These are phyloP conservation scores for Yamadazyma aaseri DNA, from an alignment of 1,139 yeast genomes.

Conservation along the genomic window DNA sequence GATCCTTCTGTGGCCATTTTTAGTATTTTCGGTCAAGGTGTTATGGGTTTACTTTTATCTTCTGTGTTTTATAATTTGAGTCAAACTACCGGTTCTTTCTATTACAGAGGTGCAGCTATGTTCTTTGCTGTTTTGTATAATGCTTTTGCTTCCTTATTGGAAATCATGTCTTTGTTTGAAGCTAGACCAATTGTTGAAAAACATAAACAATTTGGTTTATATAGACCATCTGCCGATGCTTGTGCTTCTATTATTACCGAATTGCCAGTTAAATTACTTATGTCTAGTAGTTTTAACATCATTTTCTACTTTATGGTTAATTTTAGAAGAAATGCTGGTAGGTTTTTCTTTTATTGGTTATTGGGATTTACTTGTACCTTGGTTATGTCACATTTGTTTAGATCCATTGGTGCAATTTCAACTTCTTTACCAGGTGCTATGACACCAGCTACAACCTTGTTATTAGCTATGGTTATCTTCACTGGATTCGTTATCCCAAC, in stretches of 20 bases:
- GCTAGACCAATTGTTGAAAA: constrained; percentile 81
- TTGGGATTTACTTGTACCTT: constrained; percentile 43
- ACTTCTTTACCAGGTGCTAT: constrained; percentile 59
- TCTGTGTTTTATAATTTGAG: constrained; percentile 71
- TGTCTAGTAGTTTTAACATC: constrained; percentile 45
- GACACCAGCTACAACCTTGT: constrained; percentile 57
- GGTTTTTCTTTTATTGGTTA: constrained; percentile 55
- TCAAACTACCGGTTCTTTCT: constrained; percentile 48
- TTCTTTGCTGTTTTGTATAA: constrained; percentile 78
- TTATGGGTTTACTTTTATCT: constrained; percentile 71
- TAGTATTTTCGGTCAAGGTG: constrained; percentile 59
- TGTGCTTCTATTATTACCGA: constrained; percentile 58
- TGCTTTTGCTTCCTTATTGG: constrained; percentile 72
- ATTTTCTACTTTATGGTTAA: constrained; percentile 58
- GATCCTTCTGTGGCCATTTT: constrained; percentile 65
- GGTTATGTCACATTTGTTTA: constrained; percentile 58
- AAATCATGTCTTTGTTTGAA: constrained; percentile 65
- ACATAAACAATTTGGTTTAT: constrained; percentile 69
- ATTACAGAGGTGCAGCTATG: constrained; percentile 66
- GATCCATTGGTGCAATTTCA: constrained; percentile 57
- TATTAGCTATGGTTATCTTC: constrained; percentile 52
- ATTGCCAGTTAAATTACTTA: constrained; percentile 51
- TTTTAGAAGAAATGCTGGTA: constrained; percentile 58
- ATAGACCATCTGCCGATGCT: constrained; percentile 69
- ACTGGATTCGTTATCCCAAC: constrained; percentile 62